Base-by-base conservation (phyloP, 768 basidiomycete genomes). In the Amanita pallidorosea region DNA sequence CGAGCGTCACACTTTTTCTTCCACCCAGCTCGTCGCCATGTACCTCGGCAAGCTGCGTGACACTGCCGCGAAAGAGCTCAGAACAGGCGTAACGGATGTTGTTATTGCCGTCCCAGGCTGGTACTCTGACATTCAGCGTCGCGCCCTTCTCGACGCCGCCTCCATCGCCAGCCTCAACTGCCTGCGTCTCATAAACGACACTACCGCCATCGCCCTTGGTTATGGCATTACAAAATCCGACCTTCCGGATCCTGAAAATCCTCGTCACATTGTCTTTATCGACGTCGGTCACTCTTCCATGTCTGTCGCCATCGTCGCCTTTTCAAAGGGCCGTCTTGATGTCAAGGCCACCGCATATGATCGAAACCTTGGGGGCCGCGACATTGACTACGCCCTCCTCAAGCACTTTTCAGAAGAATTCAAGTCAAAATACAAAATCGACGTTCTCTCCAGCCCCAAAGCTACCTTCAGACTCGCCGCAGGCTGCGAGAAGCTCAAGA, bases 141-240 rank as follows among this genome's bases (percentile, higher is more conserved):
- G 94, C 31, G 92, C 94, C 0, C 62, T 95, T 55, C 76, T 92
- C 52, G 91, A 94, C 59, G 92, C 96, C 27, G 92, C 92, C 38
- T 61, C 79, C 53, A 90, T 99, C 60, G 91, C 89, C 50, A 84
- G 86, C 53, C 79, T 98, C 54, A 96, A 92, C 67, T 71, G 81
- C 56, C 88, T 98, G 54, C 89, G 95, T 47, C 77, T 99, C 67
- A 91, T 98, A 74, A 97, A 97, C 72, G 96, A 98, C 66, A 84
- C 86, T 51, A 98, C 95, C 55, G 96, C 95, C 48, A 79, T 85
- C 52, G 96, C 96, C 36, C 85, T 99, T 65, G 92, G 90, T 47
- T 99, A 95, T 70, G 96, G 96, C 58, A 98, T 98, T 76, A 99
- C 95, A 57, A 99, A 99, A 70, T 81, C 87, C 23, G 96, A 99